These are phyloP conservation scores for Helianthus tuberosus DNA, from an alignment of 129 eudicot species.

Conservation along the genomic window DNA sequence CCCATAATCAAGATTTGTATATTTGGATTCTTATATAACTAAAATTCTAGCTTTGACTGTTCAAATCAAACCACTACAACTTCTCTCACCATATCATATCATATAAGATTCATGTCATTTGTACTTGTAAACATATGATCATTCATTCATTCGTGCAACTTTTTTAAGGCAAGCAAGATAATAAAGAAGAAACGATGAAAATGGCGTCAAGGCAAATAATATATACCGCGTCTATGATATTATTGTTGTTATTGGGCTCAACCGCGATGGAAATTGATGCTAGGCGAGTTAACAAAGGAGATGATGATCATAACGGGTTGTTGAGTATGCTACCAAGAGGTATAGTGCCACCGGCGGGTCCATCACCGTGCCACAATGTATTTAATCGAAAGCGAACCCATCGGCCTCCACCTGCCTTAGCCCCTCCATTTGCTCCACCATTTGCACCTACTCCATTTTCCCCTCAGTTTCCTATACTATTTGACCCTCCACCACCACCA, in stretches of 20 bases:
- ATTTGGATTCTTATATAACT: slow-evolving; percentile 28
- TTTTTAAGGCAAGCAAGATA: too few relatives aligned
- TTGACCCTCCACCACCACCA: slow-evolving; percentile 41
- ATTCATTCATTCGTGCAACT: background rate
- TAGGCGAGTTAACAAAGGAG: background rate
- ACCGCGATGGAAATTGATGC: background rate
- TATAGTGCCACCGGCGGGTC: slow-evolving; percentile 65
- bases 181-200: background rate
- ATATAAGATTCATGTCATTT: slow-evolving; percentile 6
- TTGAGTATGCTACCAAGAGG: slow-evolving; percentile 54
- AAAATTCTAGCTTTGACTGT: slow-evolving; percentile 27
- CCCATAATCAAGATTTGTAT: slow-evolving; percentile 22
- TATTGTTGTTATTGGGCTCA: background rate
- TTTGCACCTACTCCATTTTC: slow-evolving; percentile 10
- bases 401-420: background rate
- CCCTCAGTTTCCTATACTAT: slow-evolving; percentile 19
- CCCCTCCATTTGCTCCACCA: slow-evolving; percentile 26
- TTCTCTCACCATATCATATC: slow-evolving; percentile 13
- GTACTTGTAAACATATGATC: background rate
- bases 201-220: slow-evolving; percentile 14
- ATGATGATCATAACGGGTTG: slow-evolving; percentile 6
- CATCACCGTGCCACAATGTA: slow-evolving; percentile 60
- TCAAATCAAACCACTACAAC: background rate
- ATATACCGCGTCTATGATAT: background rate
- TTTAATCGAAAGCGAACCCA: slow-evolving; percentile 41